Conservation (phyloP, 441 rosid genomes). For the Erysimum cheiri region DNA sequence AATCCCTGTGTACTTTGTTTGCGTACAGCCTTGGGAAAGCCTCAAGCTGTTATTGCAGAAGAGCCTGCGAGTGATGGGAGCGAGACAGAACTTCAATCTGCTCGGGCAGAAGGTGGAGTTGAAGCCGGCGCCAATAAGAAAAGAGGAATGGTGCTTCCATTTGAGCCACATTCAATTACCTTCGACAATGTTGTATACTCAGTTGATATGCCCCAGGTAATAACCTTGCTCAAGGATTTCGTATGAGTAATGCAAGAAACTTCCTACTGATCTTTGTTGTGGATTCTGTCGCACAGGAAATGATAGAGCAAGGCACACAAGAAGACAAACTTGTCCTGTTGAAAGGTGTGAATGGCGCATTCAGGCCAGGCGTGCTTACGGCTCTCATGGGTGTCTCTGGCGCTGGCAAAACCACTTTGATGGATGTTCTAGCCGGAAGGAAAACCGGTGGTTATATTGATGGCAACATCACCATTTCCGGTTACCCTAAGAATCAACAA, state of each 20-base stretch:
- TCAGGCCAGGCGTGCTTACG: constrained; percentile 92
- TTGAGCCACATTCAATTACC: constrained; percentile 75
- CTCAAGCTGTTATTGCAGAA: constrained; percentile 55
- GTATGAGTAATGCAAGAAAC: constrained; percentile 15
- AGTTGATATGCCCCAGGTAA: constrained; percentile 81
- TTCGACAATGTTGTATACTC: constrained; percentile 66
- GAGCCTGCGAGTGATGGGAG: constrained; percentile 46
- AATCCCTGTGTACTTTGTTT: constrained; percentile 27
- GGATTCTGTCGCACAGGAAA: constrained; percentile 56
- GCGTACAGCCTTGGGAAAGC: constrained; percentile 63
- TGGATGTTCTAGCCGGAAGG: constrained; percentile 83
- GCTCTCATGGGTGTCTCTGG: constrained; percentile 96
- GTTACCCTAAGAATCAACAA: constrained; percentile 72
- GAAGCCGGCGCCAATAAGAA: constrained; percentile 44
- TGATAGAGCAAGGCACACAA: constrained; percentile 66
- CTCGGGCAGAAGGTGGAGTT: constrained; percentile 33
- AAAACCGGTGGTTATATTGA: constrained; percentile 73
- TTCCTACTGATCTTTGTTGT: constrained; percentile 29
- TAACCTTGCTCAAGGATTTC: constrained; percentile 12
- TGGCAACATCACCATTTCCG: constrained; percentile 64
- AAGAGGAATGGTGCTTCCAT: constrained; percentile 91
- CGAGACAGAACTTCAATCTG: constrained; percentile 48
- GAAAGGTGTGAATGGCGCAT: constrained; percentile 81
- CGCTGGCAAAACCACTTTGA: constrained; percentile 85
- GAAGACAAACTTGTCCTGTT: constrained; percentile 66